Evolutionary conservation across 2,329 filamentous ascomycete species (phyloP).

Genomic region (Knufia petricola): DNA sequence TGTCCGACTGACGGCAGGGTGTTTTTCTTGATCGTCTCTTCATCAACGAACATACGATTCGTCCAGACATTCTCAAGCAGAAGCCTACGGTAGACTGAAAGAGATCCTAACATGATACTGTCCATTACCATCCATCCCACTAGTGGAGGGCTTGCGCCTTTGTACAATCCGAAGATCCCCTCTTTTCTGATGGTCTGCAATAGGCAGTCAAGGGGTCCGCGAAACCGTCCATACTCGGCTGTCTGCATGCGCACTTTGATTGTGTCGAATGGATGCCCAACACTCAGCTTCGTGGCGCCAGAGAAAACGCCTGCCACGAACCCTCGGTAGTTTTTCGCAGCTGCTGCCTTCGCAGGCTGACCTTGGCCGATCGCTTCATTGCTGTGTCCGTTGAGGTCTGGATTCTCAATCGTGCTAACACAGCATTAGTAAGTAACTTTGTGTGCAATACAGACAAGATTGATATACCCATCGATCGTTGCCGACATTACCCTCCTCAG

Average conservation of each 20-base stretch:
- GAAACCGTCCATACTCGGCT: slow-evolving; percentile 65
- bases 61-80: slow-evolving; percentile 71
- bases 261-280: slow-evolving; percentile 65
- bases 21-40: slow-evolving; percentile 16
- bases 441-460: too few species aligned
- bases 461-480: slow-evolving; percentile 6
- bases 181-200: slow-evolving; percentile 77
- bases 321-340: slow-evolving; percentile 65
- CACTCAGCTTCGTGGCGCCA: slow-evolving; percentile 72
- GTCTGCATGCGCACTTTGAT: slow-evolving; percentile 95
- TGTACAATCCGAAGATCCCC: slow-evolving; percentile 78
- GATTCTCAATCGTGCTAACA: slow-evolving; percentile 5
- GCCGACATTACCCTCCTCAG: slow-evolving; percentile 10
- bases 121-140: slow-evolving; percentile 99
- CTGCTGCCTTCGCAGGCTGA: slow-evolving; percentile 9
- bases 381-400: background rate
- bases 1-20: slow-evolving; percentile 67
- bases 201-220: slow-evolving; percentile 76
- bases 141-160: slow-evolving; percentile 82
- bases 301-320: slow-evolving; percentile 96
- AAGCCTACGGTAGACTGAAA: slow-evolving; percentile 80
- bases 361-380: slow-evolving; percentile 11
- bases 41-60: slow-evolving; percentile 34
- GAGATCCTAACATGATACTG: slow-evolving; percentile 76
- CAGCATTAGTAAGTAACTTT: background rate